A percentile compares a stretch with the other conserved stretches of the same genome.
Evolutionary conservation across 2,329 filamentous ascomycete genomes (phyloP).

Genomic region (Pseudogymnoascus sp.): DNA sequence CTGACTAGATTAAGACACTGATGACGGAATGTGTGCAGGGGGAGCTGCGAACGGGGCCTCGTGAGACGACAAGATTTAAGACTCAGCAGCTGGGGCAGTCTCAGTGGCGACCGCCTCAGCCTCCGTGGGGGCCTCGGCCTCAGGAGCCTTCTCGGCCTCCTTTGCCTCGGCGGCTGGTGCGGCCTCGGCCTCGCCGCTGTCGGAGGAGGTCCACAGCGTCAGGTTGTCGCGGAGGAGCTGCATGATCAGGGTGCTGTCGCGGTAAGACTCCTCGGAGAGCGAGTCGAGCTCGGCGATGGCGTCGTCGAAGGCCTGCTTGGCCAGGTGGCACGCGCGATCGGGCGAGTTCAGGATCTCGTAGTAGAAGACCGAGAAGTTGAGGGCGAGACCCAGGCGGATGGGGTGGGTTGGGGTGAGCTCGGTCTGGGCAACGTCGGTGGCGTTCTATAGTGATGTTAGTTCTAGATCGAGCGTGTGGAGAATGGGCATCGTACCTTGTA

Average conservation of each 20-base stretch:
- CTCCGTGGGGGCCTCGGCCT: slow-evolving; percentile 34
- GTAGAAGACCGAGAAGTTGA: slow-evolving; percentile 99
- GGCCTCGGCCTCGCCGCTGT: slow-evolving; percentile 69
- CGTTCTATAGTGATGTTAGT: slow-evolving; percentile 37
- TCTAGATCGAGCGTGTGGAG: not conserved
- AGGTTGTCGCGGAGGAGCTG: slow-evolving; percentile 96
- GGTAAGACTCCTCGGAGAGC: slow-evolving; percentile 97
- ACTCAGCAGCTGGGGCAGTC: slow-evolving; percentile 39
- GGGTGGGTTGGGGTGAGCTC: slow-evolving; percentile 87
- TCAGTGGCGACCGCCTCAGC: slow-evolving; percentile 18
- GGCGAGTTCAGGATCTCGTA: slow-evolving; percentile 99
- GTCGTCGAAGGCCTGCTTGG: slow-evolving; percentile 93
- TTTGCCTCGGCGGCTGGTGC: slow-evolving; percentile 49
- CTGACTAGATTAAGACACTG: slow-evolving; percentile 13
- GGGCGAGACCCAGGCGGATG: slow-evolving; percentile 82
- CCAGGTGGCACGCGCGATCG: slow-evolving; percentile 95
- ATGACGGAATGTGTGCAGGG: slow-evolving; percentile 18
- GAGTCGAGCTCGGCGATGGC: slow-evolving; percentile 97
- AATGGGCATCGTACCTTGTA: slow-evolving; percentile 57
- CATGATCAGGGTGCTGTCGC: slow-evolving; percentile 98
- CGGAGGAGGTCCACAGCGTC: slow-evolving; percentile 94
- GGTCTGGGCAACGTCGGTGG: slow-evolving; percentile 81
- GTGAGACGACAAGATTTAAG: slow-evolving; percentile 38
- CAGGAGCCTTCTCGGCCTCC: slow-evolving; percentile 47
- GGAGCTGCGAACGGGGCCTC: slow-evolving; percentile 32